A percentile compares a stretch with the other conserved stretches of the same genome.
Evolutionary conservation across 768 basidiomycete genomes (phyloP).

Genomic region (Leucocoprinus leucothites): DNA sequence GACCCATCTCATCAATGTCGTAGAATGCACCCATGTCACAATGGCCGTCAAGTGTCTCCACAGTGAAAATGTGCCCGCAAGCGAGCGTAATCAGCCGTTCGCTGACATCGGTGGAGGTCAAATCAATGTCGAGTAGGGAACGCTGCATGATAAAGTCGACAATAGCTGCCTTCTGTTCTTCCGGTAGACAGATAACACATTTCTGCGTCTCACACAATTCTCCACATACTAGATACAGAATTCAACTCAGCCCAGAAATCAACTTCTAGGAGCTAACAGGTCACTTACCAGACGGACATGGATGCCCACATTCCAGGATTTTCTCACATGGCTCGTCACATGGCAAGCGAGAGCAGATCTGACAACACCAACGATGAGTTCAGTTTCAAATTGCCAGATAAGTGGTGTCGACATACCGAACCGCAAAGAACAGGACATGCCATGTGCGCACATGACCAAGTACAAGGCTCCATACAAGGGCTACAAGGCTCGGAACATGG

Average conservation of each 20-base stretch:
- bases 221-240: conserved; percentile 51
- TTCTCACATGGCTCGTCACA: conserved; percentile 54
- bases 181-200: conserved; percentile 49
- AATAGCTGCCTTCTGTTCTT: conserved; percentile 33
- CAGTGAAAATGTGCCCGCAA: conserved; percentile 66
- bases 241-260: background rate
- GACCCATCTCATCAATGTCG: conserved; percentile 22
- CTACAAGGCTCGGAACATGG: conserved; percentile 54
- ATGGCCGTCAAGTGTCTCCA: conserved; percentile 66
- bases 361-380: background rate
- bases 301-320: conserved; percentile 55
- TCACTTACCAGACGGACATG: conserved; percentile 59
- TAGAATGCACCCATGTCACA: conserved; percentile 54
- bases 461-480: conserved; percentile 61
- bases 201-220: conserved; percentile 56
- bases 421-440: conserved; percentile 64
- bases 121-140: conserved; percentile 45
- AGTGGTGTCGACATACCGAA: conserved; percentile 45
- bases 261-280: background rate
- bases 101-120: conserved; percentile 18
- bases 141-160: conserved; percentile 61
- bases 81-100: conserved; percentile 58
- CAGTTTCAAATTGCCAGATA: background rate
- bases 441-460: conserved; percentile 56
- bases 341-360: conserved; percentile 66